phyloP scores from a whole-genome alignment of 2,329 filamentous ascomycete genomes.

The Fusarium drepaniforme region DNA sequence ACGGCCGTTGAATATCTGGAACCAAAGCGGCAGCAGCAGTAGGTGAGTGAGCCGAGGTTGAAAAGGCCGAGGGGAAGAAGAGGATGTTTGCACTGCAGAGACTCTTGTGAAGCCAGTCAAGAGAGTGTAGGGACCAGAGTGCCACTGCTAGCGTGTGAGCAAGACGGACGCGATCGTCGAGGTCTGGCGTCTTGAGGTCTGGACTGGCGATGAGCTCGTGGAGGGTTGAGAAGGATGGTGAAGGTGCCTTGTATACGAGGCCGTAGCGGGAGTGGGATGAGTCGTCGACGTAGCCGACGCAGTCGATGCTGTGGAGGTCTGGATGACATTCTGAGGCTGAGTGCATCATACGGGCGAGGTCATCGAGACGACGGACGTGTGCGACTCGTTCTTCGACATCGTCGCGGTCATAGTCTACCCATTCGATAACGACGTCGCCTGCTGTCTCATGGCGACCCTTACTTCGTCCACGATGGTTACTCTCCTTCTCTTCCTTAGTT shows the following conservation, averaged over 20 bases:
- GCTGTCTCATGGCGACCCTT: slow-evolving; percentile 50
- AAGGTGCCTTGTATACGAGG: slow-evolving; percentile 56
- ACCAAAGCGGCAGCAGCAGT: slow-evolving; percentile 51
- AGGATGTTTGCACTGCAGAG: slow-evolving; percentile 66
- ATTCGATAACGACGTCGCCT: slow-evolving; percentile 57
- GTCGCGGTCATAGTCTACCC: slow-evolving; percentile 59
- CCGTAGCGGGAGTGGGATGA: slow-evolving; percentile 54
- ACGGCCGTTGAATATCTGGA: slow-evolving; percentile 57
- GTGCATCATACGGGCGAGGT: slow-evolving; percentile 61
- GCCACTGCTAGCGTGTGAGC: slow-evolving; percentile 58
- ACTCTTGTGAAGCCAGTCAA: slow-evolving; percentile 69
- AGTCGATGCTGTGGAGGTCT: slow-evolving; percentile 61
- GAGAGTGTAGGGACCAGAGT: slow-evolving; percentile 63
- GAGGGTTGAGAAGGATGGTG: slow-evolving; percentile 52
- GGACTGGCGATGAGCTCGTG: slow-evolving; percentile 54
- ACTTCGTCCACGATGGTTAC: slow-evolving; percentile 39
- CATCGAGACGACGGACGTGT: slow-evolving; percentile 59
- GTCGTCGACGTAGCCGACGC: slow-evolving; percentile 61
- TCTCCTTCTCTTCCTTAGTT: slow-evolving; percentile 6
- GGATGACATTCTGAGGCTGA: slow-evolving; percentile 58
- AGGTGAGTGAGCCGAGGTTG: slow-evolving; percentile 46
- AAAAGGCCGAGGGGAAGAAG: slow-evolving; percentile 62
- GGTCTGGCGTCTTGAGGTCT: slow-evolving; percentile 58
- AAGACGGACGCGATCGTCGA: slow-evolving; percentile 57
- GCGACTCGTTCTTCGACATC: slow-evolving; percentile 56